Evolutionary conservation across 805 yeast genomes (phyloP), one percentile per base, ranked within the genome.

Genomic region (Tetrapisispora pingtungensis): DNA sequence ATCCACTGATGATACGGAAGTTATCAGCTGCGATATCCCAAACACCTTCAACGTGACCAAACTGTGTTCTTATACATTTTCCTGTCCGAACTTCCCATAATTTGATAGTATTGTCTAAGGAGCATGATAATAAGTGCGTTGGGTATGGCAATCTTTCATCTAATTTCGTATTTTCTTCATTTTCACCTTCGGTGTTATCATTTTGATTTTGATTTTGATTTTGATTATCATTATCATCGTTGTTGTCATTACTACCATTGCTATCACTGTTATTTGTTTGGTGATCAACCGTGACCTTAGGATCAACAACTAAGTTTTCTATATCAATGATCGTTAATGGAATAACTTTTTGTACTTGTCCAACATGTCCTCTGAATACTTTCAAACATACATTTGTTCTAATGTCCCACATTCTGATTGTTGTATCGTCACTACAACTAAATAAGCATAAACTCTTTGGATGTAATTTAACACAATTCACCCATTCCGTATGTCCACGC

Each of bases 1-100:
- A 89, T 1, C 97, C 97, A 55, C 93, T 81, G 10, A 90, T 84
- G 37, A 93, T 84, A 52, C 98, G 75, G 71, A 93, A 93, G 33
- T 89, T 88, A 67, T 93, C 97, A 0, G 97, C 95, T 15, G 93
- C 87, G 45, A 93, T 83, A 36, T 90, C 87, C 97, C 97, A 90
- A 17, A 93, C 96, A 19, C 98, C 98, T 65, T 93, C 97, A 44
- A 90, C 87, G 60, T 93, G 98, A 2, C 98, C 98, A 68, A 90
- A 93, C 63, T 93, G 90, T 0, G 98, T 93, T 46, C 96, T 73
- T 10, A 88, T 77, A 58, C 97, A 90, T 61, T 79, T 77, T 3
- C 97, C 96, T 1, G 93, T 78, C 49, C 71, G 71, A 27, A 88
- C 82, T 53, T 87, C 94, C 97, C 97, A 89, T 40, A 90, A 64